Percentiles rank a stretch among this genome's conserved stretches.
These are phyloP conservation scores for Aspergillus biplanus DNA, from an alignment of 495 filamentous ascomycete species.

Conservation along the genomic window DNA sequence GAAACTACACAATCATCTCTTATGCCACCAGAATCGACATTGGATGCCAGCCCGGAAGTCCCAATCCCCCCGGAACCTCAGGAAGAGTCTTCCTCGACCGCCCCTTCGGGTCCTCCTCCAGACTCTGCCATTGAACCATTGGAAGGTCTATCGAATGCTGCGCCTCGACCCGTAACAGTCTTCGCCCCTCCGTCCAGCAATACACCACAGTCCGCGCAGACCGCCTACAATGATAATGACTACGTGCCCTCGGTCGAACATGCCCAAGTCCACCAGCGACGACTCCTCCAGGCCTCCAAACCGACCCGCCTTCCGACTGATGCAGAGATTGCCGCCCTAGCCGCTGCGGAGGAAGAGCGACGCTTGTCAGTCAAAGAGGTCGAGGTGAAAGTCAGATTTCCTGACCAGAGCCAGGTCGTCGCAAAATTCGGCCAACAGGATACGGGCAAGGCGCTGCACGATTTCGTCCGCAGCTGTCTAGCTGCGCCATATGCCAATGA, in stretches of 20 bases:
- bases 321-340: conserved; percentile 53
- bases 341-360: conserved; percentile 56
- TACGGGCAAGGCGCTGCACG: conserved; percentile 67
- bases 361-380: conserved; percentile 68
- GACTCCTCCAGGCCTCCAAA: conserved; percentile 62
- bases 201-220: conserved; percentile 74
- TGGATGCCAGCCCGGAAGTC: conserved; percentile 15
- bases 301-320: conserved; percentile 65
- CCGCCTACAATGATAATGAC: conserved; percentile 67
- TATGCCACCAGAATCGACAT: background rate
- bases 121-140: conserved; percentile 17
- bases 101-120: conserved; percentile 25
- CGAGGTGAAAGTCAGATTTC: conserved; percentile 81
- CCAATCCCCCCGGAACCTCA: conserved; percentile 28
- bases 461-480: conserved; percentile 59
- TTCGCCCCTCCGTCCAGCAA: conserved; percentile 72
- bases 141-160: conserved; percentile 17
- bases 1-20: conserved; percentile 24
- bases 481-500: conserved; percentile 38
- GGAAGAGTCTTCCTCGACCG: conserved; percentile 20
- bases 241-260: conserved; percentile 86
- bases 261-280: conserved; percentile 77
- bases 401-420: conserved; percentile 75
- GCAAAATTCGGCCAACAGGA: conserved; percentile 65
- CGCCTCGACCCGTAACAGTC: conserved; percentile 63